Evolutionary conservation across 495 filamentous ascomycete species (phyloP), one percentile per base, ranked within the genome.

Genomic region (Podospora tetraspora): DNA sequence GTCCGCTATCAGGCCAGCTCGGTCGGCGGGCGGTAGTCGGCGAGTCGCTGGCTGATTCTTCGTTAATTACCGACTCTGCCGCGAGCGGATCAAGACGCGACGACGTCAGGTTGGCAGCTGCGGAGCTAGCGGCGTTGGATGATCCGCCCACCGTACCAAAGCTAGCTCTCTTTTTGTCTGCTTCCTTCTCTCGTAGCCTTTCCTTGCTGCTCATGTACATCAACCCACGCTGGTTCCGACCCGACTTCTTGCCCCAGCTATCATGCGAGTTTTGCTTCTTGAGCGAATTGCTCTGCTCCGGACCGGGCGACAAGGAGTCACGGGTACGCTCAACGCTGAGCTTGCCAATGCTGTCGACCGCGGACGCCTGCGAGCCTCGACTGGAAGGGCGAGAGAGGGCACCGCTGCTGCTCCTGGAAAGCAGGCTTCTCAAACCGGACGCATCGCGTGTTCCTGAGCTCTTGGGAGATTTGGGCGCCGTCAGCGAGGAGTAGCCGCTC

Each of bases 401-500:
- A 62, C 73, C 75, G 73, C 67, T 80, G 73, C 73, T 83, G 70
- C 66, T 76, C 73, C 79, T 66, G 73, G 78, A 77, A 81, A 81
- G 74, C 73, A 83, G 57, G 25, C 82, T 78, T 56, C 73, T 78
- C n/a, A 83, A 66, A 7, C 81, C 80, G n/a, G 76, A 71, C 19
- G 74, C 73, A 62, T 85, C 80, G 34, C 84, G 77, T 59, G 74
- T 70, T 27, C 75, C 58, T n/a, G 79, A 69, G 67, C 75, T 75
- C 56, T 73, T 78, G 71, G 85, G 83, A n/a, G 84, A 83, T 71
- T 83, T 85, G 52, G 84, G 81, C 79, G 84, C 88, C 22, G 91
- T 92, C 60, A 92, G 76, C n/a, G 84, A 76, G 3, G 88, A 90
- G 70, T 87, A 83, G 21, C 89, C 90, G 43, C 88, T 91, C 3